phyloP scores from a whole-genome alignment of 306 rosid species.

The Mimosa pudica region DNA sequence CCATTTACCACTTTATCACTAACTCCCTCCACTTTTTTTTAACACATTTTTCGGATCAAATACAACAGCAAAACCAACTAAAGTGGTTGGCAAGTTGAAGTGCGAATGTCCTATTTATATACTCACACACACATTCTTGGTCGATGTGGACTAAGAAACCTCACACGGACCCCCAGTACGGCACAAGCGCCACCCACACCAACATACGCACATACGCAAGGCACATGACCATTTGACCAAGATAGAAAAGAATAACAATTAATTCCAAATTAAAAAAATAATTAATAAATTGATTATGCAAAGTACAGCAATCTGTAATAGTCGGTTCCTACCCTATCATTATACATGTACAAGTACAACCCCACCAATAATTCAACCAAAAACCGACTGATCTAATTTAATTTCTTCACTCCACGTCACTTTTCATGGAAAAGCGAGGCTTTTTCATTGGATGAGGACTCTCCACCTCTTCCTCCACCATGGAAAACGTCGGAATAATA shows the following conservation, averaged over 20 bases:
- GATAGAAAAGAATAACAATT: no score
- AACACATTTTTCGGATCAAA: no score
- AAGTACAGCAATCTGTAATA: slow-evolving; percentile 17
- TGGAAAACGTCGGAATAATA: slow-evolving; percentile 64
- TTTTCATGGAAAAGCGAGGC: slow-evolving; percentile 52
- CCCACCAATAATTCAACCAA: slow-evolving; percentile 6
- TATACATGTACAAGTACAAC: slow-evolving; percentile 31
- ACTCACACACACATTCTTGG: no score
- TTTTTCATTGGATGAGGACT: slow-evolving; percentile 84
- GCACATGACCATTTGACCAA: no score
- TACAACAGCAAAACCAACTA: no score
- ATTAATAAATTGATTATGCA: slow-evolving; percentile 40
- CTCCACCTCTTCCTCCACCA: slow-evolving; percentile 87
- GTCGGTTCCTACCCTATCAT: slow-evolving; percentile 1
- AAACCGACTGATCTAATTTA: background rate
- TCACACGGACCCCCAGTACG: no score
- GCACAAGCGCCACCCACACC: no score
- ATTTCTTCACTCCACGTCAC: slow-evolving; percentile 38
- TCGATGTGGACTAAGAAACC: no score
- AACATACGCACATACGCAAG: no score
- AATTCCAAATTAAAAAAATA: background rate
- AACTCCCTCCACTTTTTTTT: background rate
- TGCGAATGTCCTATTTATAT: no score
- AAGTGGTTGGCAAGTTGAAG: no score
- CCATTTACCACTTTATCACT: background rate